Evolutionary conservation across 371 early-diverging fungal species (phyloP), one percentile per base, ranked within the genome.

Genomic region (Mucor irregularis): DNA sequence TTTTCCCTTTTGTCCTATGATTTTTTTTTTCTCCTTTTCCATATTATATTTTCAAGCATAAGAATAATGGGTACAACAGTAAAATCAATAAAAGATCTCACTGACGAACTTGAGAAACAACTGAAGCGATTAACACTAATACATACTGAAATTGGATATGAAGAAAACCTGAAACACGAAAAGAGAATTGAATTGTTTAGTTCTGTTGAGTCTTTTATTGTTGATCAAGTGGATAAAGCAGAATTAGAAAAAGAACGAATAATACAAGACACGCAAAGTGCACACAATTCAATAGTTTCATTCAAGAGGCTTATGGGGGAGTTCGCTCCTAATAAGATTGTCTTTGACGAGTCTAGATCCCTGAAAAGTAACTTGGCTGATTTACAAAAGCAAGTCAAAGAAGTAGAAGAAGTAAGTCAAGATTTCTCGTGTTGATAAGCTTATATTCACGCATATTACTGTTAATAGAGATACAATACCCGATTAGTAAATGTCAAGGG

Each of bases 261-360:
- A 1, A 45, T 49, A 22, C 45, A 49, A 21, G 38, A 44, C 28
- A 49, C 46, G 10, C 48, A 49, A 21, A 29, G 13, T 17, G 34
- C 40, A 25, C 55, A 58, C 19, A 49, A 17, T 7, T 28, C 47
- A 7, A 58, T 58, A 24, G 22, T 58, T 1, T 50, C 40, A 7
- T 54, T 37, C 34, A 64, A 64, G 33, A 46, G 31, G 31, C 49
- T 58, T 1, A 65, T 65, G 66, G 66, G 66, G 1, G 61, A 55
- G 19, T 65, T 49, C 39, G 61, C 51, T 14, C 39, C 60, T 3
- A 50, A 53, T 34, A 49, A 29, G 29, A 49, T 29, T 14, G 31
- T 53, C 2, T 19, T 50, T 1, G 45, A 56, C n/a, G 52, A 56
- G 3, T 33, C 42, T 0, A 56, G 38, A 29, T 43, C 61, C 8